Evolutionary conservation across 1,284 basidiomycete genomes (phyloP), one percentile per base, ranked within the genome.

Genomic region (Trametes sp.): DNA sequence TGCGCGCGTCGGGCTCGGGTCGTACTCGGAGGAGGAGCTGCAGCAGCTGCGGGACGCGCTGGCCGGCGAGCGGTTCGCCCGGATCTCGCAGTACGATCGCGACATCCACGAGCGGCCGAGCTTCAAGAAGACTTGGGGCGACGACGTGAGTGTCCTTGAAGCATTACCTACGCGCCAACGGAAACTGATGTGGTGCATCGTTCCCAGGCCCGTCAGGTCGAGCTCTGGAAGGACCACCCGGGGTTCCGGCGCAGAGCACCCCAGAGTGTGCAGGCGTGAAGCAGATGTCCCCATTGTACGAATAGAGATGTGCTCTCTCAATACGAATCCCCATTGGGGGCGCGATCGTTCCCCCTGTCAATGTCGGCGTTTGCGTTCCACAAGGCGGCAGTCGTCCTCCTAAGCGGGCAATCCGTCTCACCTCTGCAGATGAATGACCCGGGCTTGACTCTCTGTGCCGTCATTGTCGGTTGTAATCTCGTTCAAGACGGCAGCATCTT

Each of bases 61-160:
- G 48, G 53, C 62, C 8, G 52, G 57, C 24, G 66, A 69, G 0
- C 71, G 72, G 49, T 76, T 75, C 60, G 66, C 70, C 11, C 70
- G 71, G 36, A 73, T 78, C 57, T 33, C 61, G 29, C 63, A 68
- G 49, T 80, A 79, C 57, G 64, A 63, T 10, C 57, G 53, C 23
- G 72, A 70, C 6, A 41, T 79, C 26, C 63, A 72, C 57, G 70
- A 69, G 29, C 73, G 77, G 46, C 67, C 68, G 19, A 78, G 73
- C 54, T 65, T 73, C 54, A 68, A 70, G 54, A 62, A 69, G 26
- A 78, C 75, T 0, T 78, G 74, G 44, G 56, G 75, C 41, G 63
- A 76, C 56, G 61, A 66, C 69, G 76, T 77, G 52, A 21, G 75
- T 64, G 8, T 53, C 35, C 33, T 66, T 58, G 24, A 33, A 33